Evolutionary conservation across 768 basidiomycete species (phyloP).

Genomic region (Lentinula sp.): DNA sequence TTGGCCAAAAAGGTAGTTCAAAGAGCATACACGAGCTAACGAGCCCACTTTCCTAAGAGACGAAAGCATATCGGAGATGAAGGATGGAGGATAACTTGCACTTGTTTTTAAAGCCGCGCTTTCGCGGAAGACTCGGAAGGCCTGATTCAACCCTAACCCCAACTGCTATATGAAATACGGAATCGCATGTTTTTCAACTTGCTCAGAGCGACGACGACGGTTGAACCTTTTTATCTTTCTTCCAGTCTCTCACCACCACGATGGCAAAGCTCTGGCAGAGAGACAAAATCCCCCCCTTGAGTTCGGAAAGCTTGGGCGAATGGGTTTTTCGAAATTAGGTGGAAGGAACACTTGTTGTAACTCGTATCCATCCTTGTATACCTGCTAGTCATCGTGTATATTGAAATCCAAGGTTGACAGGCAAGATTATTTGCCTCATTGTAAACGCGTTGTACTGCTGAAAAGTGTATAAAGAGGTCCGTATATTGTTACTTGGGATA

Average conservation of each 20-base stretch:
- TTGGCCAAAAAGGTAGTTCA: background rate
- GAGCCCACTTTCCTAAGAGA: constrained; percentile 60
- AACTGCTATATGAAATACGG: constrained; percentile 7
- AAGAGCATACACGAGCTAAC: constrained; percentile 51
- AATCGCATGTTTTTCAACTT: constrained; percentile 11
- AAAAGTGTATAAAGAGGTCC: background rate
- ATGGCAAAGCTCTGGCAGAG: constrained; percentile 61
- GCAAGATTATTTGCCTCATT: constrained; percentile 8
- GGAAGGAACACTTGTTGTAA: constrained; percentile 46
- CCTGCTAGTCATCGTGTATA: background rate
- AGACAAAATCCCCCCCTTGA: constrained; percentile 62
- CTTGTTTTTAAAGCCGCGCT: background rate
- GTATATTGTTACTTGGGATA: background rate
- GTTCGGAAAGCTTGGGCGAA: constrained; percentile 54
- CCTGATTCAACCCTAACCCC: constrained; percentile 39
- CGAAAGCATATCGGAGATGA: constrained; percentile 50
- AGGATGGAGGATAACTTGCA: constrained; percentile 4
- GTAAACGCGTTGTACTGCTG: constrained; percentile 8
- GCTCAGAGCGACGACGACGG: constrained; percentile 82
- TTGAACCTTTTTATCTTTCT: constrained; percentile 30
- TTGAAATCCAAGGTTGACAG: background rate
- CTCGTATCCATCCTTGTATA: constrained; percentile 11
- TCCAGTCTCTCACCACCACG: constrained; percentile 70
- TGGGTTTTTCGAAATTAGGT: constrained; percentile 79
- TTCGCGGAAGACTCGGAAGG: constrained; percentile 13